Base-by-base conservation (phyloP, 2,329 filamentous ascomycete genomes). In the Diaporthe caulivora region DNA sequence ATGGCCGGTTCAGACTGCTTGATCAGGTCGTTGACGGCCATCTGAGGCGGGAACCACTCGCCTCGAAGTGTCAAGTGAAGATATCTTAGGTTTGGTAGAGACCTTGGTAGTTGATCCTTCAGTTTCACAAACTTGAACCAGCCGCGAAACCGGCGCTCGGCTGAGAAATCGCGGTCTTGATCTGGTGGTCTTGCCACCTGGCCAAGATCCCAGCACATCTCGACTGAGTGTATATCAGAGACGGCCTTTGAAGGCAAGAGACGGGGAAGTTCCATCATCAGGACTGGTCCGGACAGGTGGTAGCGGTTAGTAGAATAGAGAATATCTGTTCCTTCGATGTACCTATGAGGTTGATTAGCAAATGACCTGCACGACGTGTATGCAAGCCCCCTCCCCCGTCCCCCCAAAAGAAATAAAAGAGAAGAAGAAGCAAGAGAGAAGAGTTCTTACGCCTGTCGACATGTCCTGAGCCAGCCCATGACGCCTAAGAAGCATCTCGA, bases 391-490 rank as follows among this genome's bases (percentile, higher is more conserved):
- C 15, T 34, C 4, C 11, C n/a, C n/a, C n/a, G n/a, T n/a, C n/a
- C n/a, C n/a, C n/a, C n/a, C n/a, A n/a, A n/a, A n/a, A n/a, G n/a
- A n/a, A n/a, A n/a, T n/a, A 31, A 7, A 13, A 18, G 6, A 47
- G 18, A 17, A 5, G 15, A 37, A 17, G 13, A 17, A 15, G 17
- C 31, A 24, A 24, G 17, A 4, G 7, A 24, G 8, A 17, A 10
- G 26, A 3, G 9, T 10, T 31, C 71, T 49, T n/a, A 73, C 71
- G 71, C 55, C 47, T 73, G 54, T 11, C 55, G 47, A 42, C 64
- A 73, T 29, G 54, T 70, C 15, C 21, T 42, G 6, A 73, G 54
- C 71, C 71, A 73, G 10, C 71, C 71, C 64, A 62, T 60, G 10
- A 44, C 47, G 8, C 71, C 71, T 17, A 73, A 18, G 11, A 40